A percentile compares a stretch with the other conserved stretches of the same genome.
Evolutionary conservation across 2,329 filamentous ascomycete genomes (phyloP).

Genomic region (Arachnomyces sp.): DNA sequence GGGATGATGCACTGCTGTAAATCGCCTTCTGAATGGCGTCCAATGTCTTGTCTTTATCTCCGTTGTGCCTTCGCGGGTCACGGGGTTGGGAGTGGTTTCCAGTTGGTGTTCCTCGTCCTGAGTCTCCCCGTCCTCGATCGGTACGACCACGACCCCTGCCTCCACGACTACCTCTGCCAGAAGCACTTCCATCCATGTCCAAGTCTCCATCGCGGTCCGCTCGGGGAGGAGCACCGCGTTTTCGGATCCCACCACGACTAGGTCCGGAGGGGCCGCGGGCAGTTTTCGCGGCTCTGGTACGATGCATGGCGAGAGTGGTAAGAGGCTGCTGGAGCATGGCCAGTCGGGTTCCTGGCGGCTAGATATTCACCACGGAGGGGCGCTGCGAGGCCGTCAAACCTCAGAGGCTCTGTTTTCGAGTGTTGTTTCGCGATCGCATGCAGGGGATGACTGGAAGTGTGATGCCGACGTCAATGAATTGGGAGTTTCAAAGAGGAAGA

Average conservation of each 20-base stretch:
- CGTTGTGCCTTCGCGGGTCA: slow-evolving; percentile 11
- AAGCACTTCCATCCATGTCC: slow-evolving; percentile 46
- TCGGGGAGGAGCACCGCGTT: slow-evolving; percentile 37
- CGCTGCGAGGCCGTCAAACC: too few species aligned
- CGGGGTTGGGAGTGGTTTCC: slow-evolving; percentile 19
- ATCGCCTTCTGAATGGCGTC: slow-evolving; percentile 32
- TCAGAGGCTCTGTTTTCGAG: too few species aligned
- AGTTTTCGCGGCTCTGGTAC: slow-evolving; percentile 27
- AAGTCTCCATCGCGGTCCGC: slow-evolving; percentile 57
- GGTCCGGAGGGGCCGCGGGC: slow-evolving; percentile 16
- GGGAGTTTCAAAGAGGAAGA: too few species aligned
- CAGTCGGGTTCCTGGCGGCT: neutral
- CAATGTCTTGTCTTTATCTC: slow-evolving; percentile 20
- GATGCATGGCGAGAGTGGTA: slow-evolving; percentile 13
- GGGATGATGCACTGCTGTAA: slow-evolving; percentile 22
- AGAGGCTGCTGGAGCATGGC: slow-evolving; percentile 10
- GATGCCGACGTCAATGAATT: too few species aligned
- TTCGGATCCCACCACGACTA: slow-evolving; percentile 45
- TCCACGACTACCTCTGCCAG: slow-evolving; percentile 23
- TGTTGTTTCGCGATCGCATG: neutral
- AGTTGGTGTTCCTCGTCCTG: slow-evolving; percentile 16
- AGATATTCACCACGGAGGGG: slow-evolving; percentile 1
- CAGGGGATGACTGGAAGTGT: neutral
- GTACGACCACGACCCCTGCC: slow-evolving; percentile 21
- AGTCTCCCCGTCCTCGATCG: slow-evolving; percentile 7